phyloP scores from a whole-genome alignment of 176 grass and related monocot species.

The Paspalum vaginatum region DNA sequence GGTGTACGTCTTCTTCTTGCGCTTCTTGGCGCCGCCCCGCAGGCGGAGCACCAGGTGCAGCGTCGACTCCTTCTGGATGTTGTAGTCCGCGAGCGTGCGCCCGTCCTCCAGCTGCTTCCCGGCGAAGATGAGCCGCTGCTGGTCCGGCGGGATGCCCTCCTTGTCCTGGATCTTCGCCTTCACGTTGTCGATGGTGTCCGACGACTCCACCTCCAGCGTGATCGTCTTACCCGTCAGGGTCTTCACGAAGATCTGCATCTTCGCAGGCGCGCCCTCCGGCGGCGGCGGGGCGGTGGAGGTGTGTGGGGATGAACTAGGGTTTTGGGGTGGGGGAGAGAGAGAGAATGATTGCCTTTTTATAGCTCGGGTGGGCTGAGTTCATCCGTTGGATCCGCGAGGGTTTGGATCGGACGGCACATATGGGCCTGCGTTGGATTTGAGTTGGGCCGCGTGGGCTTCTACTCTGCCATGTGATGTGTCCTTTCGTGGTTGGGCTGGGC shows the following conservation, averaged over 20 bases:
- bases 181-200: constrained; percentile 80
- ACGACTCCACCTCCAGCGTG: constrained; percentile 91
- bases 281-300: not conserved
- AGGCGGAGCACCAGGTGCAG: constrained; percentile 74
- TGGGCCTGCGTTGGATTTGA: not conserved
- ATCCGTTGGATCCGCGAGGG: not conserved
- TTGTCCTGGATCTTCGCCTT: constrained; percentile 81
- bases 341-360: constrained; percentile 1
- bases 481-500: constrained; percentile 4
- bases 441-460: constrained; percentile 27
- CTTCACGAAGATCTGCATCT: constrained; percentile 91
- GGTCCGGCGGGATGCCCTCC: constrained; percentile 75
- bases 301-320: constrained; percentile 33
- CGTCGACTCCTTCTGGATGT: constrained; percentile 81
- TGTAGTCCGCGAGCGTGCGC: constrained; percentile 77
- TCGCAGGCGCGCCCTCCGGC: not conserved
- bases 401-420: not conserved
- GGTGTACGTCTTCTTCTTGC: constrained; percentile 87
- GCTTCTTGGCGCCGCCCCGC: constrained; percentile 59
- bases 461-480: not conserved
- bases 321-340: not conserved
- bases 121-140: constrained; percentile 79
- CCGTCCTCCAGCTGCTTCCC: constrained; percentile 82
- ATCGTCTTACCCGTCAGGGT: constrained; percentile 91
- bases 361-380: not conserved